Evolutionary conservation across 2,329 filamentous ascomycete genomes (phyloP).

Genomic region (Tolypocladium nubicola): DNA sequence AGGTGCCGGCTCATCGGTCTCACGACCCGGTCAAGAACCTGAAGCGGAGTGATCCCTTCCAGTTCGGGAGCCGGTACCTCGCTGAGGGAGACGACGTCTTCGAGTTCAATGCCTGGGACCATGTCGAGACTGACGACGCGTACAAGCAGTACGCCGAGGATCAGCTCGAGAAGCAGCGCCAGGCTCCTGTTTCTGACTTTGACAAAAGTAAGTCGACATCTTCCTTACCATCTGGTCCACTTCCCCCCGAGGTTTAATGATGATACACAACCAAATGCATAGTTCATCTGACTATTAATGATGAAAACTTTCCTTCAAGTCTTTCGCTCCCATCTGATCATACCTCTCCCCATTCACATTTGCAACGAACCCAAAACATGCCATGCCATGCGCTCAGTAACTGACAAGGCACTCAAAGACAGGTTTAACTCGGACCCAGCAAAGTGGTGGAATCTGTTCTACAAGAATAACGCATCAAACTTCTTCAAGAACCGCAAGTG

Average conservation of each 20-base stretch:
- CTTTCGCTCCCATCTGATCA: constrained; percentile 67
- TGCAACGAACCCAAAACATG: background rate
- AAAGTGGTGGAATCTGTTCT: constrained; percentile 97
- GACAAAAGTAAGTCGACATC: constrained; percentile 58
- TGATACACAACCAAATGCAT: constrained; percentile 50
- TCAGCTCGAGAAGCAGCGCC: constrained; percentile 77
- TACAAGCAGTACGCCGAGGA: constrained; percentile 79
- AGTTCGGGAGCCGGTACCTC: constrained; percentile 84
- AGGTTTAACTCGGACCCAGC: constrained; percentile 85
- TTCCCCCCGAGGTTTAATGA: constrained; percentile 33
- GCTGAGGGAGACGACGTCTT: constrained; percentile 82
- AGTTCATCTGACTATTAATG: constrained; percentile 64
- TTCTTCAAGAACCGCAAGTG: constrained; percentile 99
- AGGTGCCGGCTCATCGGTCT: constrained; percentile 51
- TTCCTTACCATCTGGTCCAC: background rate
- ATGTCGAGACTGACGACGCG: constrained; percentile 82
- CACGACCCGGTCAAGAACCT: constrained; percentile 63
- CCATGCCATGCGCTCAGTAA: constrained; percentile 3
- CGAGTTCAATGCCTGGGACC: constrained; percentile 98
- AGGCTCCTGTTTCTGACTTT: constrained; percentile 82
- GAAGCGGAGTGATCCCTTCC: constrained; percentile 86
- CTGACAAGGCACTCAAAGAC: constrained; percentile 37
- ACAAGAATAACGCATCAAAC: constrained; percentile 93
- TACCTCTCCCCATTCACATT: constrained; percentile 5
- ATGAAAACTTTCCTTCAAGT: constrained; percentile 45